Evolutionary conservation across 2,329 filamentous ascomycete genomes (phyloP), one percentile per base, ranked within the genome.

Genomic region (Neurospora crassa): DNA sequence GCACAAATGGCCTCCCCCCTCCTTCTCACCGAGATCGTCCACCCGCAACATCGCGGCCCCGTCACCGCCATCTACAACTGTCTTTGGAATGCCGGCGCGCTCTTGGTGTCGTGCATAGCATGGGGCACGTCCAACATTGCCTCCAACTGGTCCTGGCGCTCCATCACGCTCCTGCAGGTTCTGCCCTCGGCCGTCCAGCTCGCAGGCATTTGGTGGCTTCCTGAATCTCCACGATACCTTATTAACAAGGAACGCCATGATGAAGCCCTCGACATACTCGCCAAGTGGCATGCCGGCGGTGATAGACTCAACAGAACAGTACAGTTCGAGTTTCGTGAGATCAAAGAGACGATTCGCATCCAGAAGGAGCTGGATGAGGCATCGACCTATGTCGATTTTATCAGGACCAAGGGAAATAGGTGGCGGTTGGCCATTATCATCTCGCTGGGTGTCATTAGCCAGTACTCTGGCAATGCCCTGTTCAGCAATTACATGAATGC

Each of bases 31-130:
- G 90, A 91, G 81, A 85, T 91, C 72, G 88, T 86, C 80, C 89
- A 91, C 77, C 89, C 89, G 34, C 89, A 91, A 77, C 89, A 92
- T 77, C 87, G 89, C 77, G 89, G 85, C 40, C 86, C 86, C 40
- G 84, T 91, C 68, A 91, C 89, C 1, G 84, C 89, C 16, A 84
- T 91, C 71, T 91, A 91, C 80, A 91, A 91, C 79, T 90, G 87
- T 75, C 79, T 91, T 69, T 92, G 89, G 89, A 90, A 90, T 78
- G 79, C 77, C 72, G 76, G 81, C 37, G 77, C 79, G 2, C 74
- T 80, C 29, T 70, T 89, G 69, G 88, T 89, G 40, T 87, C 87
- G 3, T 88, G 87, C 81, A 84, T 90, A 68, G 88, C 88, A 42
- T 90, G 89, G 82, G 89, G 87, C 41, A 91, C 89, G 1, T 81